Evolutionary conservation across 2,329 filamentous ascomycete species (phyloP), one percentile per base, ranked within the genome.

Genomic region (Aspergillus transmontanensis): DNA sequence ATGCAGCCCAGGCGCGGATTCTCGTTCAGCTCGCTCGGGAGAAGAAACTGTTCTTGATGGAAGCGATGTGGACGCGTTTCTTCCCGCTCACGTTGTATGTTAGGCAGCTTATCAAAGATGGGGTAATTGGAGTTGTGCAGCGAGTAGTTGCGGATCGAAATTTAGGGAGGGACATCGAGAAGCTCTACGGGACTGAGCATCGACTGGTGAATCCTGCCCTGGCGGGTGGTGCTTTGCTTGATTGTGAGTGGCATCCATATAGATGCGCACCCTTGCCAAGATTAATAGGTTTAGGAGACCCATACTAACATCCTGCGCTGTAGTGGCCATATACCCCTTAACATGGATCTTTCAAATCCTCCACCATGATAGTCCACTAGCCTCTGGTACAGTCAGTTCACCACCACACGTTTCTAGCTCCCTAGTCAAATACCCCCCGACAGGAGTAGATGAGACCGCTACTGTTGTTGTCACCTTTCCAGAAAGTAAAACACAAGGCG

Each of bases 21-120:
- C 82, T 95, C 48, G 85, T 89, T 50, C 85, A 87, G 64, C 87
- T 85, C 64, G 92, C 92, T 10, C 85, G 81, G 74, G 84, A 86
- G 71, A 92, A 92, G 82, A 84, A 85, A 63, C 72, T 90, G 75
- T 88, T 89, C 82, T 78, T 93, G 64, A 92, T 92, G 89, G 90
- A 92, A 78, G 90, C 90, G 30, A 90, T 94, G 39, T 94, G 91
- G 92, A 93, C 90, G 34, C 83, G 92, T 62, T 93, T 89, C 81
- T 93, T 94, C 78, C 92, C 92, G 1, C 81, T 94, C 11, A 92
- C 89, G 72, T 85, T 90, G 77, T 87, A 91, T 75, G 82, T 93
- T 43, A 83, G 90, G 58, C 86, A 91, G 69, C 78, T 91, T 19
- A 19, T 59, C 3, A 59, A 69, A 3, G 68, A 73, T 3, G 60